phyloP scores from a whole-genome alignment of 1,284 basidiomycete genomes.

The Violaceomyces palustris region DNA sequence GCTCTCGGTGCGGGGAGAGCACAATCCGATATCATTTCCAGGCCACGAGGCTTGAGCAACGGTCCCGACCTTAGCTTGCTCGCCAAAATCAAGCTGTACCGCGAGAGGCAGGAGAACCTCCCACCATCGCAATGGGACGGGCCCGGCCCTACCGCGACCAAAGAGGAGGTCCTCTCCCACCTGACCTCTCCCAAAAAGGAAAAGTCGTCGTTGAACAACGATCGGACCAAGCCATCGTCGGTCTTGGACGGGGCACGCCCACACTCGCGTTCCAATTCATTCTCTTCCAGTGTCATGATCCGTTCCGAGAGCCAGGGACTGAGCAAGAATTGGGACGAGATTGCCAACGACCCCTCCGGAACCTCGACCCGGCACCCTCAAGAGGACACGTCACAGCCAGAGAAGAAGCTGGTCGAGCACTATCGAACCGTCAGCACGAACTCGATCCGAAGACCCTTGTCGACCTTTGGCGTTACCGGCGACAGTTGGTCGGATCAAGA shows the following conservation, averaged over 20 bases:
- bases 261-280: constrained; percentile 10
- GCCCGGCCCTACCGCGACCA: constrained; percentile 25
- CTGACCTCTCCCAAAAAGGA: too few species aligned
- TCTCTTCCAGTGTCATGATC: constrained; percentile 8
- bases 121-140: constrained; percentile 33
- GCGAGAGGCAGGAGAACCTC: constrained; percentile 42
- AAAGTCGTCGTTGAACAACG: too few species aligned
- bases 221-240: too few species aligned
- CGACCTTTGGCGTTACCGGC: constrained; percentile 3
- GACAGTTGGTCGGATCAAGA: constrained; percentile 13
- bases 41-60: background rate
- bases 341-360: too few species aligned
- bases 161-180: constrained; percentile 29
- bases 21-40: constrained; percentile 3
- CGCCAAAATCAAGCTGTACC: constrained; percentile 42
- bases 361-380: too few species aligned
- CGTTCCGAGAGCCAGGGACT: too few species aligned
- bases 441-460: background rate
- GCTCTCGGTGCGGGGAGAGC: too few species aligned
- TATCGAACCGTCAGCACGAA: background rate
- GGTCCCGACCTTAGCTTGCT: constrained; percentile 24
- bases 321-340: too few species aligned
- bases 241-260: constrained; percentile 14
- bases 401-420: background rate
- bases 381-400: too few species aligned